Evolutionary conservation across 2,329 filamentous ascomycete genomes (phyloP).

Genomic region (Dendrostoma leiphaemia): DNA sequence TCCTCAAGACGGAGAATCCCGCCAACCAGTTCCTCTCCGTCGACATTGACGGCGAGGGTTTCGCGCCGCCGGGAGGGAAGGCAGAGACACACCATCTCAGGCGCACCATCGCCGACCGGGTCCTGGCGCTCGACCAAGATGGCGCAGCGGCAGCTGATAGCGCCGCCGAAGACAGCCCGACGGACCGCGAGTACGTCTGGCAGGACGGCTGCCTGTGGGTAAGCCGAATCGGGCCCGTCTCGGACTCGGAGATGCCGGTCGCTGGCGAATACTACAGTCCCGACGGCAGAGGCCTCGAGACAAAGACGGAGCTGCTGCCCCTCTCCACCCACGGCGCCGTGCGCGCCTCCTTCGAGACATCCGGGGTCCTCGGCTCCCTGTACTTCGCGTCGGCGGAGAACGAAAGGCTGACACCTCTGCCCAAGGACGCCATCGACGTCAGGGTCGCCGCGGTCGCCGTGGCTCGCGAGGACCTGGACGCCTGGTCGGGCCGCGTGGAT

Average conservation of each 20-base stretch:
- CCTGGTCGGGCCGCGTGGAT: constrained; percentile 23
- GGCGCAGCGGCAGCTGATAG: too few relatives aligned
- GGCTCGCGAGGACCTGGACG: constrained; percentile 27
- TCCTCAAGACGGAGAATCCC: constrained; percentile 26
- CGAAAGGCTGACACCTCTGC: constrained; percentile 21
- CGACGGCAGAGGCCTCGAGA: too few relatives aligned
- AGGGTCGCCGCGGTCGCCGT: constrained; percentile 28
- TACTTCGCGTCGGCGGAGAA: constrained; percentile 26
- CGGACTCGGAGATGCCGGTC: too few relatives aligned
- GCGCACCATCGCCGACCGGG: constrained; percentile 19
- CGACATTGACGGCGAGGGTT: constrained; percentile 21
- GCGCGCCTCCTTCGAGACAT: constrained; percentile 26
- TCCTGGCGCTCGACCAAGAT: constrained; percentile 8
- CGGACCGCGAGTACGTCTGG: constrained; percentile 29
- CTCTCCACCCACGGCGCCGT: constrained; percentile 22
- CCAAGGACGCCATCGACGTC: constrained; percentile 25
- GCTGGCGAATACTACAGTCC: too few relatives aligned
- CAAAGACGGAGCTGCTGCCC: not conserved
- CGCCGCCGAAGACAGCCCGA: too few relatives aligned
- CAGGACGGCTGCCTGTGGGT: constrained; percentile 29
- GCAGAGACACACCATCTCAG: constrained; percentile 17
- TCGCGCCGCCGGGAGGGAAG: constrained; percentile 3
- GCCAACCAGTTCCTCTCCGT: constrained; percentile 21
- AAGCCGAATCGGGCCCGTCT: constrained; percentile 19
- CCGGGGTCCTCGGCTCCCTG: constrained; percentile 27